Conservation (phyloP, 371 early-diverging fungal species). For the Haplosporangium sp. region DNA sequence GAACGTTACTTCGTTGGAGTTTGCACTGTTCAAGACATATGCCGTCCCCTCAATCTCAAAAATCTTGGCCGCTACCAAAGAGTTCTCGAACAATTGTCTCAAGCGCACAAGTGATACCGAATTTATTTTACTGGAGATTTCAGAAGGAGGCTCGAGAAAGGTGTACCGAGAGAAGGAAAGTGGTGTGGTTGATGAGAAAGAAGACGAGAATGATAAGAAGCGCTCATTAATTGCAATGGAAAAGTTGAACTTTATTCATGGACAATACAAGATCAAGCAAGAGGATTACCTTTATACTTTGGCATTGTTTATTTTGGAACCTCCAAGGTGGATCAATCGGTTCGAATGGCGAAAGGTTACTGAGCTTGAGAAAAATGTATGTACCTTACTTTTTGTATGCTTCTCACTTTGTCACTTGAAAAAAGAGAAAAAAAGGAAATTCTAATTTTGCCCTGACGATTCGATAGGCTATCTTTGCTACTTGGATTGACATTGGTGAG, state of each 20-base stretch:
- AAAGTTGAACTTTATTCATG: conserved; percentile 67
- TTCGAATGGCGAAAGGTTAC: conserved; percentile 66
- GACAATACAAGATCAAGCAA: conserved; percentile 63
- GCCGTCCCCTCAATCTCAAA: conserved; percentile 67
- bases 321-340: conserved; percentile 57
- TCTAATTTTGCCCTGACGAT: no score
- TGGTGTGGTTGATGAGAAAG: conserved; percentile 27
- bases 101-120: conserved; percentile 65
- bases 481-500: conserved; percentile 60
- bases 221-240: conserved; percentile 53
- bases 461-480: conserved; percentile 28
- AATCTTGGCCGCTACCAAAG: conserved; percentile 59
- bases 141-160: conserved; percentile 8
- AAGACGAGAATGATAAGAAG: conserved; percentile 38
- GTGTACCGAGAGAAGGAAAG: conserved; percentile 49
- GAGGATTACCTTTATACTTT: conserved; percentile 68
- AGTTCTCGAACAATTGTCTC: conserved; percentile 54
- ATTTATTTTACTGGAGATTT: conserved; percentile 41
- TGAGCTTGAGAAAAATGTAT: conserved; percentile 63
- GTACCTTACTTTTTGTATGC: background rate
- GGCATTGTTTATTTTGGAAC: conserved; percentile 61
- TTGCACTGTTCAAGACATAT: conserved; percentile 70
- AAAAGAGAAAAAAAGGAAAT: no score
- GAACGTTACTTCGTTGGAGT: conserved; percentile 53
- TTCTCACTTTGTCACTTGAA: no score